Percentiles rank a stretch among this genome's conserved stretches.
These are phyloP conservation scores for Spathaspora gorwiae DNA, from an alignment of 805 yeast genomes.

Conservation along the genomic window DNA sequence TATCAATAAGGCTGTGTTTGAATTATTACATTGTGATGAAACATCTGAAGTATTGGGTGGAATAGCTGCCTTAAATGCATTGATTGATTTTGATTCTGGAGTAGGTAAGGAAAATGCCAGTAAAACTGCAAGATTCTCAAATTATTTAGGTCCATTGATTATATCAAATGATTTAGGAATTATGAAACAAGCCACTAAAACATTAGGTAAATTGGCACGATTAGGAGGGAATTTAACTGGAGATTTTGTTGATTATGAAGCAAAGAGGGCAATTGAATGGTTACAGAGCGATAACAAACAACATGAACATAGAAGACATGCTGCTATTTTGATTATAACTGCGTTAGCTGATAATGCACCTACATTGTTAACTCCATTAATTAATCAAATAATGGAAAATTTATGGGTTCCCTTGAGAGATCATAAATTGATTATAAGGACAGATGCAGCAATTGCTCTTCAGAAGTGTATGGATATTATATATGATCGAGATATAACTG, in stretches of 20 bases:
- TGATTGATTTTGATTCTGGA: constrained; percentile 80
- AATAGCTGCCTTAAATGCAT: constrained; percentile 81
- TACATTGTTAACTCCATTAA: constrained; percentile 71
- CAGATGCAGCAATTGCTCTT: constrained; percentile 79
- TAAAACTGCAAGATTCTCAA: constrained; percentile 87
- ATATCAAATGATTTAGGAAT: constrained; percentile 80
- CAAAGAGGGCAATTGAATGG: constrained; percentile 87
- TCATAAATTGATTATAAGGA: constrained; percentile 65
- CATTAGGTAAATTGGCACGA: constrained; percentile 82
- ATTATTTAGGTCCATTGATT: constrained; percentile 73
- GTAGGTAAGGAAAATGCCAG: constrained; percentile 75
- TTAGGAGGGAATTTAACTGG: constrained; percentile 89
- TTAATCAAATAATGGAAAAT: constrained; percentile 71
- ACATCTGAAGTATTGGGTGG: constrained; percentile 79
- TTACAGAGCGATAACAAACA: constrained; percentile 75
- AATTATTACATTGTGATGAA: constrained; percentile 72
- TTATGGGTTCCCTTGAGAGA: constrained; percentile 89
- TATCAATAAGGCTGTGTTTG: constrained; percentile 83
- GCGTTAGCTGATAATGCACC: constrained; percentile 87
- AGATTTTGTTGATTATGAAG: constrained; percentile 90
- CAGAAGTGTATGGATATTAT: constrained; percentile 75
- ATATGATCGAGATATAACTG: constrained; percentile 67
- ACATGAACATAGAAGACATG: constrained; percentile 77
- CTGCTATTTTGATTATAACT: constrained; percentile 77
- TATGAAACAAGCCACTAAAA: constrained; percentile 80